Evolutionary conservation across 768 basidiomycete species (phyloP), one percentile per base, ranked within the genome.

Genomic region (Clathrus columnatus): DNA sequence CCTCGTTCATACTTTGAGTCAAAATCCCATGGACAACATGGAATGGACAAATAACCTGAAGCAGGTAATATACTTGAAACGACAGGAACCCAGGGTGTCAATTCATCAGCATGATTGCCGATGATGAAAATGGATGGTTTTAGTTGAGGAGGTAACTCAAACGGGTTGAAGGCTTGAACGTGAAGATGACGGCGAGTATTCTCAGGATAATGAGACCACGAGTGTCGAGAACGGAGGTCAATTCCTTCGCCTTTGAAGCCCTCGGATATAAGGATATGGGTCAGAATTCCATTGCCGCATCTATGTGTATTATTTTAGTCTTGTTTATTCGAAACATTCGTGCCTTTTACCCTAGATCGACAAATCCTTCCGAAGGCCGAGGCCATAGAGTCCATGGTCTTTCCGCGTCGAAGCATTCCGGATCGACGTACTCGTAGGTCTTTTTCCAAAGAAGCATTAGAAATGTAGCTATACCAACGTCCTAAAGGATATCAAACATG

Each of bases 31-130:
- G 86, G 72, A 68, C 94, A 97, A 65, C 95, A 97, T 0, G 95
- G 95, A 53, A 98, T 91, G 5, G 79, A 85, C 44, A 91, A 67
- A 62, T 87, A 88, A 4, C 87, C 88, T 0, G 82, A 78, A 0
- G 83, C 79, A 3, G 65, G 62, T 29, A 76, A 70, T 14, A 84
- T 60, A 0, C 85, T 82, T 0, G 92, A 79, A 5, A 96, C 71
- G 1, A 96, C 77, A 0, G 95, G 91, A 0, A 92, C 67, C 94
- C 94, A 98, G 0, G 95, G 95, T 21, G 94, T 94, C 17, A 98
- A 74, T 62, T 98, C 95, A 70, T 98, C 95, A 0, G 94, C 87
- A 67, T 98, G 95, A 70, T 97, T 97, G 7, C 89, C 92, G 49
- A 98, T 87, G 56, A 98, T 69, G 70, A 96, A 98, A 2, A 74